phyloP scores from a whole-genome alignment of 179 eudicot species.

The Spinacia oleracea region DNA sequence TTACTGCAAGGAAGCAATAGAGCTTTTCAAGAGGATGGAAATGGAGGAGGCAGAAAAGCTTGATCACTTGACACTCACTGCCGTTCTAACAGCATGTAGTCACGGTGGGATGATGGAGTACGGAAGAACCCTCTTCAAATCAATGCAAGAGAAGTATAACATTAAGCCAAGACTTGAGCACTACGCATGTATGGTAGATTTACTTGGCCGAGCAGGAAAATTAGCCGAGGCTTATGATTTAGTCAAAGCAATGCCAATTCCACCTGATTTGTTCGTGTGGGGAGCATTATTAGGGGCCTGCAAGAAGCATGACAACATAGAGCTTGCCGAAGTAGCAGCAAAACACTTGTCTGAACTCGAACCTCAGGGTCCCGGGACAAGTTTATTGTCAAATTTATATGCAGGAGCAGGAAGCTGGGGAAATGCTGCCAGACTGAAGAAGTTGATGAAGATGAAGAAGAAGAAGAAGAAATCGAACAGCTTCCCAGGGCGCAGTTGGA shows the following conservation, averaged over 20 bases:
- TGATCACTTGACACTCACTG: conserved; percentile 76
- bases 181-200: conserved; percentile 82
- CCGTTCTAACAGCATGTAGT: conserved; percentile 76
- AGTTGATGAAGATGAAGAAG: conserved; percentile 51
- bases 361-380: conserved; percentile 66
- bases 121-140: conserved; percentile 49
- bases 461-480: conserved; percentile 50
- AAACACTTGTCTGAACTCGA: conserved; percentile 58
- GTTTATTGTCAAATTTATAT: conserved; percentile 60
- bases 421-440: conserved; percentile 52
- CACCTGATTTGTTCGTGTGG: conserved; percentile 75
- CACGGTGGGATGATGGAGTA: conserved; percentile 60
- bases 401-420: conserved; percentile 62
- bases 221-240: conserved; percentile 58
- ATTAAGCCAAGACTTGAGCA: conserved; percentile 74
- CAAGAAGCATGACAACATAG: conserved; percentile 57
- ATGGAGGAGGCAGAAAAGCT: conserved; percentile 39
- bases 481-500: conserved; percentile 70
- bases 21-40: conserved; percentile 58
- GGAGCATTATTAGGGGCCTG: conserved; percentile 87
- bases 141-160: conserved; percentile 53
- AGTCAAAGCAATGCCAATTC: conserved; percentile 56
- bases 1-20: conserved; percentile 59
- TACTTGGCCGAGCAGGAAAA: conserved; percentile 67
- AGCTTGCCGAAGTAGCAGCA: conserved; percentile 69